A percentile compares a stretch with the other conserved stretches of the same genome.
Conservation (phyloP, 2,329 filamentous ascomycete species). For the Camillea tinctor region DNA sequence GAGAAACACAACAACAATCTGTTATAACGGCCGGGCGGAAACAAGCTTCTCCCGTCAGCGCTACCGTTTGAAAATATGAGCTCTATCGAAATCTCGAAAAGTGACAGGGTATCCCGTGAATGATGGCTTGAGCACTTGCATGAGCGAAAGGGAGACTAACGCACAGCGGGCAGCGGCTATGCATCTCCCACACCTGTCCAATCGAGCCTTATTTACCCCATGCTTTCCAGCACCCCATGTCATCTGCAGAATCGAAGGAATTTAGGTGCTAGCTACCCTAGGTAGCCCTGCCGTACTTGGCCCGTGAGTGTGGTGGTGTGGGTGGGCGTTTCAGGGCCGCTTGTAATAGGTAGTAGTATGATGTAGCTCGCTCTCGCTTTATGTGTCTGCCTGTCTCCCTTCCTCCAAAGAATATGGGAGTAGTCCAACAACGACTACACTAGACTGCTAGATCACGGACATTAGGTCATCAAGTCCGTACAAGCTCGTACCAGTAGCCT, state of each 20-base stretch:
- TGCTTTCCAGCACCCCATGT: slow-evolving; percentile 23
- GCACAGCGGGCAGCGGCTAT: slow-evolving; percentile 39
- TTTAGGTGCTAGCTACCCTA: slow-evolving; percentile 12
- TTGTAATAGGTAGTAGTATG: background rate
- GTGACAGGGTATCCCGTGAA: slow-evolving; percentile 25
- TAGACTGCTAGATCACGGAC: slow-evolving; percentile 2
- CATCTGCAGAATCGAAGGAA: slow-evolving; percentile 18
- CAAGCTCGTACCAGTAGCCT: background rate
- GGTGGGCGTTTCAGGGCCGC: slow-evolving; percentile 12
- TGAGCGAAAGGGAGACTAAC: slow-evolving; percentile 35
- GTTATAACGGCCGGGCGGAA: slow-evolving; percentile 13
- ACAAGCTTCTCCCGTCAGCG: slow-evolving; percentile 24
- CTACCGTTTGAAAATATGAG: slow-evolving; percentile 17
- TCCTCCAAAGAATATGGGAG: background rate
- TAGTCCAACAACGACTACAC: background rate
- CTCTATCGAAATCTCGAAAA: slow-evolving; percentile 10
- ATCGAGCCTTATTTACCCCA: slow-evolving; percentile 30
- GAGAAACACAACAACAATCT: background rate
- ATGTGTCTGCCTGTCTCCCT: background rate
- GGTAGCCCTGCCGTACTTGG: slow-evolving; percentile 17
- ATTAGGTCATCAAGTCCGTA: background rate
- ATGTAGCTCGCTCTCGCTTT: too few species aligned
- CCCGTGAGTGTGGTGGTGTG: background rate
- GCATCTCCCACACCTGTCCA: slow-evolving; percentile 34
- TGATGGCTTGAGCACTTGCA: slow-evolving; percentile 35